Conservation (phyloP, 2,329 filamentous ascomycete genomes). For the Penicillium sp. region DNA sequence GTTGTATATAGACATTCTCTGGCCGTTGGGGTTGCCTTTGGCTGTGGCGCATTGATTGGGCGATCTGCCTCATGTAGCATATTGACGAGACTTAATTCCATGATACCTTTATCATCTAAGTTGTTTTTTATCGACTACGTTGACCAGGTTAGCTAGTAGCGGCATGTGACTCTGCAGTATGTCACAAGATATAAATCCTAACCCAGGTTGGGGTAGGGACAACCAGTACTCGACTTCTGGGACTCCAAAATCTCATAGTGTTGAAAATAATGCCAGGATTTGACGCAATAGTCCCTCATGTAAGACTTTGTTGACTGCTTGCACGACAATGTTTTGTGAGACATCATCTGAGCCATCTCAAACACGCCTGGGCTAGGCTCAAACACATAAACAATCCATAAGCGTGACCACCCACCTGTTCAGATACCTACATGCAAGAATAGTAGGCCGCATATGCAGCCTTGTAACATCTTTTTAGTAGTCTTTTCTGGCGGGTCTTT, state of each 20-base stretch:
- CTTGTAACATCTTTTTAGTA: neutral
- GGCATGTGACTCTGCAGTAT: neutral
- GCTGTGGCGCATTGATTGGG: slow-evolving; percentile 25
- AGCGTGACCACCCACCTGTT: neutral
- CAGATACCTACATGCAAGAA: neutral
- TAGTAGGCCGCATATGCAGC: neutral
- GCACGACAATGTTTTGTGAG: neutral
- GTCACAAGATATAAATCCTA: neutral
- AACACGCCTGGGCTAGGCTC: neutral
- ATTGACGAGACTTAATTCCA: slow-evolving; percentile 31
- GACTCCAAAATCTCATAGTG: neutral
- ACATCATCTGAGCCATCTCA: neutral
- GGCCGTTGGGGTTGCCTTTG: slow-evolving; percentile 23
- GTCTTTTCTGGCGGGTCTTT: neutral
- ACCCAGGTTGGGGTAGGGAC: neutral
- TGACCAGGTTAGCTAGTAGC: neutral
- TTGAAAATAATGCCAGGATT: neutral
- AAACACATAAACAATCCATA: neutral
- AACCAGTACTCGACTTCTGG: neutral
- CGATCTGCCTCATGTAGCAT: slow-evolving; percentile 28
- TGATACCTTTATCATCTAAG: slow-evolving; percentile 22
- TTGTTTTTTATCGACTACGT: neutral
- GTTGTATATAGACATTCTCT: slow-evolving; percentile 39
- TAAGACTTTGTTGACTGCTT: neutral
- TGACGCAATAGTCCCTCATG: neutral